phyloP scores from a whole-genome alignment of 345 rosid species.

The Garcia nutans region DNA sequence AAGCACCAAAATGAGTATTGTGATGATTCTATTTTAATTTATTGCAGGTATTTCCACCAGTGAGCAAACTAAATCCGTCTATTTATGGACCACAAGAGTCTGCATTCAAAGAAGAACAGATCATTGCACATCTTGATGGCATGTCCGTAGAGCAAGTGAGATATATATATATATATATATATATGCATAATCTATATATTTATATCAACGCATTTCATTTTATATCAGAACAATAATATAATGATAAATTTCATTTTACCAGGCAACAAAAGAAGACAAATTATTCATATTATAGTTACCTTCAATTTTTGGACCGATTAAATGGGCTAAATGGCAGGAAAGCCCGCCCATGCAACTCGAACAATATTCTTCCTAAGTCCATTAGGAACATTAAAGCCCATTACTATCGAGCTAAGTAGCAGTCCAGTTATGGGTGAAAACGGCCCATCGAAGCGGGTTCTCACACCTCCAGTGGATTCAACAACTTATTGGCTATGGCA shows the following conservation, averaged over 20 bases:
- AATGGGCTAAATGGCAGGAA: constrained; percentile 76
- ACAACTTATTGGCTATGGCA: constrained; percentile 88
- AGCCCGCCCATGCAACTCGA: constrained; percentile 77
- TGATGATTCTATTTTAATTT: too few relatives aligned
- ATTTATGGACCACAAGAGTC: constrained; percentile 69
- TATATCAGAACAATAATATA: too few relatives aligned
- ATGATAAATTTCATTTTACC: constrained; percentile 8
- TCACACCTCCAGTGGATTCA: constrained; percentile 74
- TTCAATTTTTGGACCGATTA: constrained; percentile 72
- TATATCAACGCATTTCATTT: too few relatives aligned
- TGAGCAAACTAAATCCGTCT: constrained; percentile 75
- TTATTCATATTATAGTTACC: constrained; percentile 69
- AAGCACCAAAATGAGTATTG: neutral
- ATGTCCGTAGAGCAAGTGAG: constrained; percentile 72
- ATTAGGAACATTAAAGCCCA: constrained; percentile 69
- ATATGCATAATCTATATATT: too few relatives aligned
- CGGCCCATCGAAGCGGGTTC: constrained; percentile 57
- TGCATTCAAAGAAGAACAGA: constrained; percentile 83
- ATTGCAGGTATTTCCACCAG: constrained; percentile 58
- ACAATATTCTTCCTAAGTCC: constrained; percentile 69
- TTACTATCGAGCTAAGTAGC: constrained; percentile 88
- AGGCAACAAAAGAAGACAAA: constrained; percentile 75
- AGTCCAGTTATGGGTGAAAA: constrained; percentile 42
- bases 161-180: too few relatives aligned
- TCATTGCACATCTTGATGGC: constrained; percentile 61